phyloP scores from a whole-genome alignment of 257 asterid genomes.

The Solanum lycopersicoides region DNA sequence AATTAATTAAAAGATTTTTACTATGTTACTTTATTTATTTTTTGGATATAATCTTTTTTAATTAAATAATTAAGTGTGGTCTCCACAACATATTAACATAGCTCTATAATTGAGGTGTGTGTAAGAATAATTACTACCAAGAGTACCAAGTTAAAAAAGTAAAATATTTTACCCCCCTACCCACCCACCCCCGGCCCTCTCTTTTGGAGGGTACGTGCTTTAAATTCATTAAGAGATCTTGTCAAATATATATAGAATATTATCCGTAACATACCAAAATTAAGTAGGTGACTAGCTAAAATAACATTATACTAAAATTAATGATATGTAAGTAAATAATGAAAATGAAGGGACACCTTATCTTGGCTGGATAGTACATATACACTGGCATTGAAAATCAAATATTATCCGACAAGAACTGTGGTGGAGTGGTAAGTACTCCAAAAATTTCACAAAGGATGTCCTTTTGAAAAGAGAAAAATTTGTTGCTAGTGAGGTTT shows the following conservation, averaged over 20 bases:
- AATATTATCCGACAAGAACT: too few species aligned
- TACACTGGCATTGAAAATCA: background rate
- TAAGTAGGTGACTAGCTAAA: background rate
- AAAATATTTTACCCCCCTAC: background rate
- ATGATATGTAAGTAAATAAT: background rate
- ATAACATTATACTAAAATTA: background rate
- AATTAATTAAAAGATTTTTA: background rate
- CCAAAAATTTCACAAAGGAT: too few species aligned
- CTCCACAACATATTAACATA: background rate
- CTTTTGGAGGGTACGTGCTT: background rate
- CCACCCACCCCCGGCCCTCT: background rate
- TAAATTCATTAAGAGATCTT: background rate
- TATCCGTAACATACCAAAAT: background rate
- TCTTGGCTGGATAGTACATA: background rate
- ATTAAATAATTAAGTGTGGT: background rate
- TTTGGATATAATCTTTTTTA: background rate
- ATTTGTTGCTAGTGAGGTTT: too few species aligned
- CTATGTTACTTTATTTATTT: background rate
- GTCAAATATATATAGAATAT: background rate
- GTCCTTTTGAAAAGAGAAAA: too few species aligned
- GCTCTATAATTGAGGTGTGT: background rate
- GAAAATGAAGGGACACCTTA: background rate
- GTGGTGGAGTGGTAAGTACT: background rate
- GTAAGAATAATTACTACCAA: background rate
- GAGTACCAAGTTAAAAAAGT: background rate